Conservation (phyloP, 768 basidiomycete genomes). For the Megacollybia marginata region DNA sequence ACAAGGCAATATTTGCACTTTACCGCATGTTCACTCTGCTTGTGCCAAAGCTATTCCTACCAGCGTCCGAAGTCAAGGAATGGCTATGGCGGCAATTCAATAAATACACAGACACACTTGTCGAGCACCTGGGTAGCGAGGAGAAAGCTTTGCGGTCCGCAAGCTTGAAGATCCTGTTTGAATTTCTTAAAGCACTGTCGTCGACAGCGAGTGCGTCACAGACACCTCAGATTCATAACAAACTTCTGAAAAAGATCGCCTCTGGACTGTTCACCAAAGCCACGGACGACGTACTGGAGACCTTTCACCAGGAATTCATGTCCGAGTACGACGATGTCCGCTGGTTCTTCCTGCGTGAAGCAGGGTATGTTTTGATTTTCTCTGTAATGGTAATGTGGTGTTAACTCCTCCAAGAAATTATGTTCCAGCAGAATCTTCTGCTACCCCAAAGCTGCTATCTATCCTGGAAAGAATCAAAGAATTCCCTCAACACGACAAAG, state of each 20-base stretch:
- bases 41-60: conserved; percentile 52
- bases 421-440: conserved; percentile 26
- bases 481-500: conserved; percentile 64
- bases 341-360: conserved; percentile 84
- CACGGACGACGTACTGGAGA: conserved; percentile 46
- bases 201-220: conserved; percentile 39
- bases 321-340: conserved; percentile 76
- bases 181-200: conserved; percentile 73
- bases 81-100: conserved; percentile 80
- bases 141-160: conserved; percentile 75
- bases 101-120: conserved; percentile 61
- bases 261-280: conserved; percentile 40
- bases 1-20: conserved; percentile 72
- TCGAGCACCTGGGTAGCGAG: conserved; percentile 65
- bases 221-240: conserved; percentile 60
- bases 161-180: conserved; percentile 68
- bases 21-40: conserved; percentile 72
- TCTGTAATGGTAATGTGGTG: not conserved
- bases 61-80: conserved; percentile 46
- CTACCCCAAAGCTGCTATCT: conserved; percentile 43
- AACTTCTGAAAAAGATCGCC: conserved; percentile 61
- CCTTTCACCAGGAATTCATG: conserved; percentile 68
- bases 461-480: conserved; percentile 62
- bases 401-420: conserved; percentile 7
- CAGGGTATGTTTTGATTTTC: conserved; percentile 42